Evolutionary conservation across 192 early-diverging fungal species (phyloP).

Genomic region (Linnemannia zychae): DNA sequence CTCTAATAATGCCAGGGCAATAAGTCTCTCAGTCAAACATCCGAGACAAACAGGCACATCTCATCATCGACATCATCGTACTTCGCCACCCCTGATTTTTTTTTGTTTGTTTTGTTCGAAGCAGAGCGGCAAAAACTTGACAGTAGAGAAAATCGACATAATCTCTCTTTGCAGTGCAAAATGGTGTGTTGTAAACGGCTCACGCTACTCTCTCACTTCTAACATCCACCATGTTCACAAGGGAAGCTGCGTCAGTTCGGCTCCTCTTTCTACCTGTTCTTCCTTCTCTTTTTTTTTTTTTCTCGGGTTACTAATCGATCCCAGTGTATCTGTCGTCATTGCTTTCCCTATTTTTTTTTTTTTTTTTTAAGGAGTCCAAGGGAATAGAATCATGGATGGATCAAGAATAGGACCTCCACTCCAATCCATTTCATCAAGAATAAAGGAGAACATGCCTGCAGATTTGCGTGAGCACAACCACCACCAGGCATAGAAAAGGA

Average conservation of each 20-base stretch:
- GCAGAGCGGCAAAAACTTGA: no score
- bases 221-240: no score
- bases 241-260: not conserved
- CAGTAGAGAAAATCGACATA: no score
- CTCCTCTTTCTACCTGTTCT: not conserved
- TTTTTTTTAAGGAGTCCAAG: not conserved
- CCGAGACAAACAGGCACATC: not conserved
- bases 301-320: not conserved
- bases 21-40: no score
- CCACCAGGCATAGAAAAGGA: not conserved
- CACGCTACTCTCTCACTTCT: no score
- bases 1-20: no score
- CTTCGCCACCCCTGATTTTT: conserved; percentile 3
- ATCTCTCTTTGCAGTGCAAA: no score
- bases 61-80: not conserved
- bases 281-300: not conserved
- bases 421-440: no score
- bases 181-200: no score
- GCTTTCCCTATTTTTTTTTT: not conserved
- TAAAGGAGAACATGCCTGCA: no score
- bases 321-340: not conserved
- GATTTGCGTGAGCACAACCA: not conserved
- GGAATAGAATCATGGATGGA: not conserved
- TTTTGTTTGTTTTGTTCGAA: no score
- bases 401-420: no score